Evolutionary conservation across 108 stramenopile species (phyloP).

Genomic region (Cafeteria roenbergensis): DNA sequence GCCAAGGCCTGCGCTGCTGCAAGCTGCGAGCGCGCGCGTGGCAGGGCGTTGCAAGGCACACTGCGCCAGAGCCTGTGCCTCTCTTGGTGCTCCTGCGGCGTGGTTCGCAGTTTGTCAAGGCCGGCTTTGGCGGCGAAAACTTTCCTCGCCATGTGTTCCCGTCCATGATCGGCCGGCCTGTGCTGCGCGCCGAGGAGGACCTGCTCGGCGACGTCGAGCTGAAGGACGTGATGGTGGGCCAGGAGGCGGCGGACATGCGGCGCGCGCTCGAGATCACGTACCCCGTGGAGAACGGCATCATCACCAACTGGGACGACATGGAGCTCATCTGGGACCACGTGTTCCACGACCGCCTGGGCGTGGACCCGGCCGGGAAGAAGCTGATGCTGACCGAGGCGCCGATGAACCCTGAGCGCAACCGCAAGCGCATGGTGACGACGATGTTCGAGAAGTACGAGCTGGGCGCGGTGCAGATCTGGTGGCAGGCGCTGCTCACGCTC

Average conservation of each 20-base stretch:
- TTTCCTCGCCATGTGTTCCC: conserved; percentile 51
- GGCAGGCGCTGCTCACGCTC: conserved; percentile 43
- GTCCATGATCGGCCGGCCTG: conserved; percentile 50
- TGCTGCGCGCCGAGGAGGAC: conserved; percentile 55
- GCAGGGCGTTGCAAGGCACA: too few species aligned
- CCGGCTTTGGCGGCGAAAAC: conserved; percentile 51
- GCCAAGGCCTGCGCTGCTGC: too few species aligned
- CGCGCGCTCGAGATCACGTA: conserved; percentile 43
- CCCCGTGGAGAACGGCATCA: conserved; percentile 53
- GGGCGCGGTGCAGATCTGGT: conserved; percentile 25
- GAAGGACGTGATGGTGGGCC: conserved; percentile 31
- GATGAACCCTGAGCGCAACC: conserved; percentile 32
- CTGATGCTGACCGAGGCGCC: conserved; percentile 43
- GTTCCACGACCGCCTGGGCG: conserved; percentile 33
- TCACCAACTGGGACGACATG: conserved; percentile 60
- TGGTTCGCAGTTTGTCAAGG: conserved; percentile 27
- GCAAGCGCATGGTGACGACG: conserved; percentile 23
- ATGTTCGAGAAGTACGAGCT: conserved; percentile 44
- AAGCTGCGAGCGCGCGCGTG: too few species aligned
- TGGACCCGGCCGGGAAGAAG: conserved; percentile 35
- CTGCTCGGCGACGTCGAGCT: conserved; percentile 40
- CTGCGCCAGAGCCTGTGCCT: too few species aligned
- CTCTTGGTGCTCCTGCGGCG: not conserved
- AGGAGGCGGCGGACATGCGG: conserved; percentile 42
- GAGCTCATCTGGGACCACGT: conserved; percentile 58